Base-by-base conservation (phyloP, 495 filamentous ascomycete genomes). In the Endocarpon pusillum region DNA sequence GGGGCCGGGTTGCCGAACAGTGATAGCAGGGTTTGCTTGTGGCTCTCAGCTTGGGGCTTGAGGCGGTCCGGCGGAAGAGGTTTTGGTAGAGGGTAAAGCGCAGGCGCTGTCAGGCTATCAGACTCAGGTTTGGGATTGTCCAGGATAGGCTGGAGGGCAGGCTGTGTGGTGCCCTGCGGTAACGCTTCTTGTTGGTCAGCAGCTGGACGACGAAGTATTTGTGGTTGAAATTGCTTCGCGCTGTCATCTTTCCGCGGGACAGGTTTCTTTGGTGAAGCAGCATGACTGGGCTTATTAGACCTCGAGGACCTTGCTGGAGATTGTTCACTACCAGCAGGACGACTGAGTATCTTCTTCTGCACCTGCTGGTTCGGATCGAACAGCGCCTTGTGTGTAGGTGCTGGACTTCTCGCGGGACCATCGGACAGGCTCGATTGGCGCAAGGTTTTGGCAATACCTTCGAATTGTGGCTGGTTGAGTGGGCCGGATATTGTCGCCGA, bases 21-120 rank as follows among this genome's bases (percentile, higher is more conserved):
- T 5, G 72, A 78, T 9, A 85, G 63, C 8, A 86, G 57, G 7
- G 69, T 58, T 22, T 75, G 73, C 42, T 63, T 73, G 36, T 89
- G 81, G 7, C 79, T 70, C 3, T 52, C 42, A 4, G 65, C 67
- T 22, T 66, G 60, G 24, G 55, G 56, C 4, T 64, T 53, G 5
- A 58, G 55, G 22, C 59, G 62, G 35, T 58, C 50, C 29, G 54
- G 48, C 20, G 24, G 20, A 6, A 10, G 15, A 17, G 43, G 3
- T 38, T 19, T 18, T 21, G 11, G 26, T 36, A 36, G 37, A 31
- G 43, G 42, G 14, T 29, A 38, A 32, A 36, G 41, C 21, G 55
- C 40, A 22, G 59, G 45, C 26, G 42, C 40, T 16, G 40, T 43
- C 16, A 41, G 40, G 17, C 32, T 37, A 10, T 16, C 28, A 18